Conservation (phyloP, 2,329 filamentous ascomycete species). For the Cryphonectria carpinicola region DNA sequence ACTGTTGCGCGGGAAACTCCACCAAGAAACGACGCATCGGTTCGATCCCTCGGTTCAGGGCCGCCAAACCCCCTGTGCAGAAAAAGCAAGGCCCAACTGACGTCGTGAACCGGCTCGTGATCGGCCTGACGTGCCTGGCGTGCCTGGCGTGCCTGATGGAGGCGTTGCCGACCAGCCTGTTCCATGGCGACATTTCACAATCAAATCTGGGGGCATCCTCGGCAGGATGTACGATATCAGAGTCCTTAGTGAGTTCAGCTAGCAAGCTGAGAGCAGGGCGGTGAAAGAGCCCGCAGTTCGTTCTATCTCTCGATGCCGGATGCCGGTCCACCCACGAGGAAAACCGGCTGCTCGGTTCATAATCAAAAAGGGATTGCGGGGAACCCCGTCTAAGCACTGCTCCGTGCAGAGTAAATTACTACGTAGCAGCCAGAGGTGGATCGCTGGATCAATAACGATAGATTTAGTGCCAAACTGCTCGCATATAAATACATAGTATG, state of each 20-base stretch:
- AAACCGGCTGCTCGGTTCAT: background rate
- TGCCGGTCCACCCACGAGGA: background rate
- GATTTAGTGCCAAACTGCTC: background rate
- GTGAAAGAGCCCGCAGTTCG: background rate
- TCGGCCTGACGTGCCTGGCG: background rate
- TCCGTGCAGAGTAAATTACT: constrained; percentile 9
- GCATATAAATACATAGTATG: constrained; percentile 11
- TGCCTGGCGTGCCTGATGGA: background rate
- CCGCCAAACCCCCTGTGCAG: background rate
- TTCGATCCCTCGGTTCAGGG: background rate
- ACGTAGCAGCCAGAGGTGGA: constrained; percentile 6
- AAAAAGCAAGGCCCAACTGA: background rate
- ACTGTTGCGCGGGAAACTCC: background rate
- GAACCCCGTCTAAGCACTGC: constrained; percentile 10
- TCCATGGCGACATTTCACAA: background rate
- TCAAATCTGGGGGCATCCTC: background rate
- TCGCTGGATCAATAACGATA: background rate
- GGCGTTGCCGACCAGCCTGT: background rate
- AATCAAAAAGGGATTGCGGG: constrained; percentile 17
- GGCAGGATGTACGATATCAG: background rate
- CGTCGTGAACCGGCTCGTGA: background rate
- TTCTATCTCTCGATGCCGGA: constrained; percentile 19
- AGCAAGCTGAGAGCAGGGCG: background rate
- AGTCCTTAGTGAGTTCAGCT: background rate
- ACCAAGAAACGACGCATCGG: background rate